Conservation (phyloP, 148 eudicot genomes). For the Vaccinium vitisidaea region DNA sequence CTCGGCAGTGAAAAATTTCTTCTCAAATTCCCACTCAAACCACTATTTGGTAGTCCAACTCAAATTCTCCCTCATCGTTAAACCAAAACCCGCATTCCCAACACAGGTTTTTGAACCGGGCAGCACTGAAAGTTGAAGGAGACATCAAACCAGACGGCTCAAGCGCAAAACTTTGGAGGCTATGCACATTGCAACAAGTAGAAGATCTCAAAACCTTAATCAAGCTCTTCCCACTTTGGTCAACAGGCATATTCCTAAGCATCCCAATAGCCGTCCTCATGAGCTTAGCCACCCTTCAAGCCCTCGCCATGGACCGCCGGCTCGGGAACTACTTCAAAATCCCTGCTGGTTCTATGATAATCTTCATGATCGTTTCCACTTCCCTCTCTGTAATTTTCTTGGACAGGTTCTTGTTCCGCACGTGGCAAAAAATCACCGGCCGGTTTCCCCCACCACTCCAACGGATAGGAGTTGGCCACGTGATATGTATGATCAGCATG, state of each 20-base stretch:
- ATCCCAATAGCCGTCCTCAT: conserved; percentile 38
- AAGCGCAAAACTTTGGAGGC: conserved; percentile 30
- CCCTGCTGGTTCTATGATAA: conserved; percentile 26
- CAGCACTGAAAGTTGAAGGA: conserved; percentile 35
- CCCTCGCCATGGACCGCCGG: conserved; percentile 32
- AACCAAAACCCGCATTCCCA: background rate
- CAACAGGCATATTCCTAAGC: conserved; percentile 48
- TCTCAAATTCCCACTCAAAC: too few relatives aligned
- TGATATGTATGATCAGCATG: conserved; percentile 22
- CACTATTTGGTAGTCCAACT: too few relatives aligned
- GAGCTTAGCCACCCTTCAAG: conserved; percentile 48
- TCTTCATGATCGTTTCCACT: conserved; percentile 19
- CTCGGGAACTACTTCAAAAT: conserved; percentile 23
- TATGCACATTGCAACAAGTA: conserved; percentile 40
- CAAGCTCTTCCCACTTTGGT: conserved; percentile 64
- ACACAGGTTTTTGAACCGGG: conserved; percentile 47
- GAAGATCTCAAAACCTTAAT: conserved; percentile 28
- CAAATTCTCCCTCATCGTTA: too few relatives aligned
- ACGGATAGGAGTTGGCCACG: conserved; percentile 29
- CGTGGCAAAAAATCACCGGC: conserved; percentile 8
- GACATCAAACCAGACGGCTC: conserved; percentile 27
- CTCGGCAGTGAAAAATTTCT: too few relatives aligned
- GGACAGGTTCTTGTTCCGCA: conserved; percentile 18
- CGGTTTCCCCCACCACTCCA: conserved; percentile 20
- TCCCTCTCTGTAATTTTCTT: conserved; percentile 9